Percentiles rank a stretch among this genome's conserved stretches.
These are phyloP conservation scores for Apiospora pterosperma DNA, from an alignment of 2,329 filamentous ascomycete species.

Conservation along the genomic window DNA sequence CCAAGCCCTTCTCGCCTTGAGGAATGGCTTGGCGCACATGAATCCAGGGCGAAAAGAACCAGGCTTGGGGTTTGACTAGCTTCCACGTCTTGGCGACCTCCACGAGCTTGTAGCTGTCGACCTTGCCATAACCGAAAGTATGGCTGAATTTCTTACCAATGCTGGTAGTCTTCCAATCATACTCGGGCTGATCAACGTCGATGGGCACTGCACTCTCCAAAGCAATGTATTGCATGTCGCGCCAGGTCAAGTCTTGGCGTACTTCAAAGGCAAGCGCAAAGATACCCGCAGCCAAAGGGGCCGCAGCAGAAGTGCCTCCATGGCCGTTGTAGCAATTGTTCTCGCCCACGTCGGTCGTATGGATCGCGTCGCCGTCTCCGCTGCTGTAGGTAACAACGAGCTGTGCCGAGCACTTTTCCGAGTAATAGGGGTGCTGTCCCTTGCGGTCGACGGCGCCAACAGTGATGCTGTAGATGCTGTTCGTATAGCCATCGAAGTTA, in stretches of 20 bases:
- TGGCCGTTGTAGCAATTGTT: constrained; percentile 79
- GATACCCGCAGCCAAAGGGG: constrained; percentile 87
- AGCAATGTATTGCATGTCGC: constrained; percentile 90
- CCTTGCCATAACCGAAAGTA: constrained; percentile 92
- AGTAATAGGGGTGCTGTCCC: constrained; percentile 91
- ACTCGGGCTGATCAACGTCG: constrained; percentile 54
- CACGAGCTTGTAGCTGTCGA: constrained; percentile 83
- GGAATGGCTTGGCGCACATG: constrained; percentile 84
- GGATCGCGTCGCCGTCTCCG: constrained; percentile 84
- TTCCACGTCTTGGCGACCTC: constrained; percentile 83
- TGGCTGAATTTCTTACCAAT: constrained; percentile 89
- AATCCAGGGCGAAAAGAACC: constrained; percentile 91
- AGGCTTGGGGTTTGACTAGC: constrained; percentile 90
- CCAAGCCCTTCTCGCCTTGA: constrained; percentile 76
- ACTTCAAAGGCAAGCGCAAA: constrained; percentile 84
- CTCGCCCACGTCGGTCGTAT: constrained; percentile 89
- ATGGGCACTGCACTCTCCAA: constrained; percentile 81
- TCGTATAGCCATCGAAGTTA: constrained; percentile 99
- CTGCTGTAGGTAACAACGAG: constrained; percentile 96
- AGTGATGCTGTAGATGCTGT: constrained; percentile 98
- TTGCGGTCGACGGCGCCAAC: constrained; percentile 88
- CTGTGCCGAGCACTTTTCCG: constrained; percentile 92
- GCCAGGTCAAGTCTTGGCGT: constrained; percentile 85
- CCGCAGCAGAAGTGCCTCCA: constrained; percentile 92
- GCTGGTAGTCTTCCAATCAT: constrained; percentile 77